Conservation (phyloP, 495 filamentous ascomycete species). For the Penicillium argentinense region DNA sequence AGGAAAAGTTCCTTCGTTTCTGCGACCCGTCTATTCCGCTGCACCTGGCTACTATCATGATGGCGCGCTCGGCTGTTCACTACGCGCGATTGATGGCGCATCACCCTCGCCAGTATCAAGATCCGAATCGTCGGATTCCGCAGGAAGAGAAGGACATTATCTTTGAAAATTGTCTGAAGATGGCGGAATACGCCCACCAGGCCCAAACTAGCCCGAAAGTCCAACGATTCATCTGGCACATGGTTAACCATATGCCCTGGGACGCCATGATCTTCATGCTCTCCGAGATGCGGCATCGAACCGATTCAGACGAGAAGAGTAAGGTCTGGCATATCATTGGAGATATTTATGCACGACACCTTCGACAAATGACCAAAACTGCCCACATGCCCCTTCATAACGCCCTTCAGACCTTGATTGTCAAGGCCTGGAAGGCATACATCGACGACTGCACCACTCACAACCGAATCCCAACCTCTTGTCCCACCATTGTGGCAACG, state of each 20-base stretch:
- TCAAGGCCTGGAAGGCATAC: slow-evolving; percentile 38
- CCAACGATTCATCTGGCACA: slow-evolving; percentile 35
- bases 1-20: slow-evolving; percentile 51
- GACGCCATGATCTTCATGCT: slow-evolving; percentile 44
- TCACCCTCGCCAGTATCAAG: slow-evolving; percentile 43
- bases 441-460: slow-evolving; percentile 24
- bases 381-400: slow-evolving; percentile 29
- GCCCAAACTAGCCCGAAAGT: slow-evolving; percentile 24
- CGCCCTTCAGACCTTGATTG: slow-evolving; percentile 35
- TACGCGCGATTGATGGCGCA: slow-evolving; percentile 38
- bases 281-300: slow-evolving; percentile 35
- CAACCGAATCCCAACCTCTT: slow-evolving; percentile 19
- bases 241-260: slow-evolving; percentile 41
- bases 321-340: slow-evolving; percentile 37
- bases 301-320: slow-evolving; percentile 25
- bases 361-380: slow-evolving; percentile 16
- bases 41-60: slow-evolving; percentile 53
- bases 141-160: slow-evolving; percentile 38
- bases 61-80: slow-evolving; percentile 38
- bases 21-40: slow-evolving; percentile 62
- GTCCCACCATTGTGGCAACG: slow-evolving; percentile 22
- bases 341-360: slow-evolving; percentile 27
- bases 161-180: slow-evolving; percentile 36
- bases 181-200: slow-evolving; percentile 36
- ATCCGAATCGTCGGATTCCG: slow-evolving; percentile 24